These are phyloP conservation scores for Avena insularis DNA, from an alignment of 176 grass and related monocot genomes.

Conservation along the genomic window DNA sequence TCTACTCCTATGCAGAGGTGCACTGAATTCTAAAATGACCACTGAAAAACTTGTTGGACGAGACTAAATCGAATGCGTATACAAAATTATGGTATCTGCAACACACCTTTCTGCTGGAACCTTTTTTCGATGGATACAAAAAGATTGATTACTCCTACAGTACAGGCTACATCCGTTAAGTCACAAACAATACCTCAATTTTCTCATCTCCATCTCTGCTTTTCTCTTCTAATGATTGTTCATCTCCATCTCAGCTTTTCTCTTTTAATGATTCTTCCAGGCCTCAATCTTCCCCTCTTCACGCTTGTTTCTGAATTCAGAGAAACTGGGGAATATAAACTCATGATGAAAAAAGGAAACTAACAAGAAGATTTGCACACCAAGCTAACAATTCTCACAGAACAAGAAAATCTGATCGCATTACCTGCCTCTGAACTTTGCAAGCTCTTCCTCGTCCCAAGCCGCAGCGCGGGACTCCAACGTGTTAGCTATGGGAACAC, in stretches of 20 bases:
- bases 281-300: no score
- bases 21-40: not conserved
- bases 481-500: constrained; percentile 37
- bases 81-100: not conserved
- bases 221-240: constrained; percentile 90
- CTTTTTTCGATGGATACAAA: no score
- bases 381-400: not conserved
- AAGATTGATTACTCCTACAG: no score
- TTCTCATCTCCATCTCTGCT: constrained; percentile 85
- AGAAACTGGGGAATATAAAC: not conserved
- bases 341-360: not conserved
- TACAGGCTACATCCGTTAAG: no score
- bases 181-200: constrained; percentile 55
- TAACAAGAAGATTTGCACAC: not conserved
- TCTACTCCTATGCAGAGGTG: not conserved
- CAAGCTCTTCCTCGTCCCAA: constrained; percentile 80
- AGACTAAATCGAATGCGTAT: no score
- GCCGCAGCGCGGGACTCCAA: constrained; percentile 72
- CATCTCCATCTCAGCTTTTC: no score
- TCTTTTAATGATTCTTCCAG: no score
- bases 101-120: no score
- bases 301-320: constrained; percentile 67
- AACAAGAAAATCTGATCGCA: not conserved
- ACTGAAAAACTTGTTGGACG: not conserved
- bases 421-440: constrained; percentile 83